Conservation (phyloP, 495 filamentous ascomycete genomes). For the Chaetomium cochliodes region DNA sequence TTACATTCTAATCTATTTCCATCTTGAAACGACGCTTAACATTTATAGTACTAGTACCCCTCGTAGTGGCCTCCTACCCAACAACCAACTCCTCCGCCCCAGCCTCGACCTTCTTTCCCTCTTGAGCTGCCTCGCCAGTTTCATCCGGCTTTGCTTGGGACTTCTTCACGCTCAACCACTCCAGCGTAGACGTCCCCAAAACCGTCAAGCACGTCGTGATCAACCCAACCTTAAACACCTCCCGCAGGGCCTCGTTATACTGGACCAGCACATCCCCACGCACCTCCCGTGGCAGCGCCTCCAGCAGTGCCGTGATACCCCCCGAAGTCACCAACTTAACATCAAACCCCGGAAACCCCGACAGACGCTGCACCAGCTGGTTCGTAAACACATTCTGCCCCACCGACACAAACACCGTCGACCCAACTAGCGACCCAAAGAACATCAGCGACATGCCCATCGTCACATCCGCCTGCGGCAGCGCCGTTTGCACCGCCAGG, state of each 20-base stretch:
- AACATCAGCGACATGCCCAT: slow-evolving; percentile 48
- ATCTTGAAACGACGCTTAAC: no score
- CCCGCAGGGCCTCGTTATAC: slow-evolving; percentile 65
- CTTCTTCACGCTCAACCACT: slow-evolving; percentile 81
- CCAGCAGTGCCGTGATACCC: slow-evolving; percentile 66
- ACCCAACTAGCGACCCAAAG: slow-evolving; percentile 61
- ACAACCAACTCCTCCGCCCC: not conserved
- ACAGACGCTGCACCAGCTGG: slow-evolving; percentile 48
- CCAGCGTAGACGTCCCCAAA: slow-evolving; percentile 58
- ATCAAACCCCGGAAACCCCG: slow-evolving; percentile 48
- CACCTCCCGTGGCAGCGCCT: slow-evolving; percentile 44
- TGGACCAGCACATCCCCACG: slow-evolving; percentile 55
- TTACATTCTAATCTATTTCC: no score
- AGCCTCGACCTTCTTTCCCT: not conserved
- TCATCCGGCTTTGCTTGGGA: not conserved
- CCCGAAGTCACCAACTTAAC: slow-evolving; percentile 47
- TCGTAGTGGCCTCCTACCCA: no score
- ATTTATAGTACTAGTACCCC: no score
- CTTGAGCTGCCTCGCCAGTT: not conserved
- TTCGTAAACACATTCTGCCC: slow-evolving; percentile 62
- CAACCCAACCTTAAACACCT: slow-evolving; percentile 64
- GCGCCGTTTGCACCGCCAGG: slow-evolving; percentile 50
- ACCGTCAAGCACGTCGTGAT: slow-evolving; percentile 58
- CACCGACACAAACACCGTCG: slow-evolving; percentile 60
- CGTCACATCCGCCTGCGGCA: slow-evolving; percentile 22